Base-by-base conservation (phyloP, 1,284 basidiomycete genomes). In the Trametes polyzona region DNA sequence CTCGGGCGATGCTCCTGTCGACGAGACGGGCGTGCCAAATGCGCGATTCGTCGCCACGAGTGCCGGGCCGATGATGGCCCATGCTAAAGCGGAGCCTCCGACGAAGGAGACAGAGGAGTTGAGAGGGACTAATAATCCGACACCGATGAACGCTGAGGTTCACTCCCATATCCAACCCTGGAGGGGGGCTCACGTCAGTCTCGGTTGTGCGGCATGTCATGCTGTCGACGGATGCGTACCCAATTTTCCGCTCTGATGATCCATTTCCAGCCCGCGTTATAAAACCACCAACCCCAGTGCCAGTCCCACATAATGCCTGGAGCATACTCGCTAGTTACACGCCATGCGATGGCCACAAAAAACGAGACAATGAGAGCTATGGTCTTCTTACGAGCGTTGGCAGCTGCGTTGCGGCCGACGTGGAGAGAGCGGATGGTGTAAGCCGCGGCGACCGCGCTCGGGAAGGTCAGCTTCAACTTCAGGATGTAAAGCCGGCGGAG, bases 341-440 rank as follows among this genome's bases (percentile, higher is more conserved):
- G 82, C 71, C 75, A 83, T n/a, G 73, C 57, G 63, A 89, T 83
- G 29, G 79, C 73, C 32, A 71, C 65, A 51, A 72, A 57, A 68
- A 87, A 86, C 4, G 83, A 76, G 61, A 73, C 71, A 8, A 82
- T 61, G 16, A 88, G 74, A 5, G 76, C 78, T 41, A 80, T 71
- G 0, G 83, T 78, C 73, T 88, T 88, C 69, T 84, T 84, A 66
- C 73, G 78, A 12, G 84, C 83, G 10, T 74, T 76, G 16, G 73
- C 70, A 1, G 82, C 81, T 32, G 81, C 84, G 30, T 72, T 69
- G 29, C 71, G 74, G 9, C 80, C 79, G 35, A 78, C 76, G 65
- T 89, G 88, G n/a, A 87, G 74, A 2, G 84, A 82, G 29, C 81
- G 82, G 60, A 88, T 87, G 19, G 84, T 86, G 65, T 80, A 84